phyloP scores from a whole-genome alignment of 495 filamentous ascomycete genomes.

The Penicillium ucsense region DNA sequence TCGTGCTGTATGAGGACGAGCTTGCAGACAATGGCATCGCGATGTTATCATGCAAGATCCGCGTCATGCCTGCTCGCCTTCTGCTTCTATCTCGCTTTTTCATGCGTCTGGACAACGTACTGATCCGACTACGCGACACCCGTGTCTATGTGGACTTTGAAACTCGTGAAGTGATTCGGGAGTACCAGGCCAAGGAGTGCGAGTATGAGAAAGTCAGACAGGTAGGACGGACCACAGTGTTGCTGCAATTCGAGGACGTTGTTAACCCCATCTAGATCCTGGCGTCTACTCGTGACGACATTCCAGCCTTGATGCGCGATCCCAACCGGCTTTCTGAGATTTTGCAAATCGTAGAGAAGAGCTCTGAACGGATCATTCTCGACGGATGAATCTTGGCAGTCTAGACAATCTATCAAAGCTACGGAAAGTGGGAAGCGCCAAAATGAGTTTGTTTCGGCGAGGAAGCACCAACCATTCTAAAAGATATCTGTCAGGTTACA shows the following conservation, averaged over 20 bases:
- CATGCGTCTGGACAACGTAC: conserved; percentile 82
- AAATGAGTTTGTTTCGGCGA: too few species aligned
- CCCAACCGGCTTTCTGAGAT: conserved; percentile 67
- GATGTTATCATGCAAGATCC: conserved; percentile 74
- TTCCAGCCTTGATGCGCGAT: conserved; percentile 72
- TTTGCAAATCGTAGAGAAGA: conserved; percentile 58
- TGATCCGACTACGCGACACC: conserved; percentile 81
- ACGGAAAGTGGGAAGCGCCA: too few species aligned
- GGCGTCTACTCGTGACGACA: conserved; percentile 59
- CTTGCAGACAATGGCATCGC: conserved; percentile 95
- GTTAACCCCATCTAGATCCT: conserved; percentile 46
- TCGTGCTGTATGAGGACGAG: conserved; percentile 94
- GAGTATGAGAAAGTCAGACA: conserved; percentile 66
- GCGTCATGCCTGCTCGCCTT: conserved; percentile 82
- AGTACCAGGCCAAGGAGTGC: conserved; percentile 78
- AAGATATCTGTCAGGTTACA: too few species aligned
- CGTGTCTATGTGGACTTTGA: conserved; percentile 86
- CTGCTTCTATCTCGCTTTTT: conserved; percentile 82
- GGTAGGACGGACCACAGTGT: conserved; percentile 34
- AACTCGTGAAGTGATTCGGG: conserved; percentile 70
- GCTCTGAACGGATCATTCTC: conserved; percentile 33
- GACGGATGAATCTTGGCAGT: conserved; percentile 2
- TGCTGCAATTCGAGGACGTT: neutral
- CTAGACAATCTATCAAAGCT: neutral
- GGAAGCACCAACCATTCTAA: too few species aligned